Percentiles rank a stretch among this genome's conserved stretches.
phyloP scores from a whole-genome alignment of 164 flowering plant genomes.

The Protea cynaroides region DNA sequence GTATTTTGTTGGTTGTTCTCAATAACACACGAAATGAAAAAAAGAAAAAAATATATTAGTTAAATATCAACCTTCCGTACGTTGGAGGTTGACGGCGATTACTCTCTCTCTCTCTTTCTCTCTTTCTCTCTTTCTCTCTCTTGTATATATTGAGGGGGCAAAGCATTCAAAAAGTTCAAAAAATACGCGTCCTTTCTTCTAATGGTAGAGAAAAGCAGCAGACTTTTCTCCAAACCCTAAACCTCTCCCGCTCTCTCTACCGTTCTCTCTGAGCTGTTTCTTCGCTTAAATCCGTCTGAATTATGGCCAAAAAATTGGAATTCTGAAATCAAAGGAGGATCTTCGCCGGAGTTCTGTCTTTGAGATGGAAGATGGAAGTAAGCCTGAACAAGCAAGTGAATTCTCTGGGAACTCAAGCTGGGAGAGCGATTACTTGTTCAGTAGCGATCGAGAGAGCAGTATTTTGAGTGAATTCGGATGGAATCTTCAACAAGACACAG shows the following conservation, averaged over 20 bases:
- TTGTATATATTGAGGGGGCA: conserved; percentile 9
- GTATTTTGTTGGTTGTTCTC: too few relatives aligned
- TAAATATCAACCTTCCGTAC: conserved; percentile 6
- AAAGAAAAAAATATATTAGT: too few relatives aligned
- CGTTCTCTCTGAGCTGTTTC: not conserved
- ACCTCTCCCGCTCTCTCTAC: conserved; percentile 12
- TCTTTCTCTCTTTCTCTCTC: not conserved
- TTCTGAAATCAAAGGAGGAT: not conserved
- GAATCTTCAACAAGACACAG: conserved; percentile 23
- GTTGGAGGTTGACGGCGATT: conserved; percentile 26
- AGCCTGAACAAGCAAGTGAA: conserved; percentile 19
- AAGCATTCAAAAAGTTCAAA: conserved; percentile 12
- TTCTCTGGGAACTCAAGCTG: conserved; percentile 5
- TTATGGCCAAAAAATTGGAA: not conserved
- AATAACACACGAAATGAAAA: too few relatives aligned
- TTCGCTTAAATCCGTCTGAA: conserved; percentile 5
- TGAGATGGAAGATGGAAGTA: conserved; percentile 27
- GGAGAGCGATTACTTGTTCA: conserved; percentile 30
- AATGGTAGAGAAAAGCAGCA: not conserved
- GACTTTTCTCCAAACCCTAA: conserved; percentile 16
- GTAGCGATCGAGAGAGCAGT: conserved; percentile 24
- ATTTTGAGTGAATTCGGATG: conserved; percentile 53
- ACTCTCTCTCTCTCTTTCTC: conserved; percentile 1
- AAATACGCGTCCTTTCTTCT: conserved; percentile 11
- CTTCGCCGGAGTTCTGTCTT: not conserved